These are phyloP conservation scores for Aspergillus sergii DNA, from an alignment of 2,329 filamentous ascomycete genomes.

Conservation along the genomic window DNA sequence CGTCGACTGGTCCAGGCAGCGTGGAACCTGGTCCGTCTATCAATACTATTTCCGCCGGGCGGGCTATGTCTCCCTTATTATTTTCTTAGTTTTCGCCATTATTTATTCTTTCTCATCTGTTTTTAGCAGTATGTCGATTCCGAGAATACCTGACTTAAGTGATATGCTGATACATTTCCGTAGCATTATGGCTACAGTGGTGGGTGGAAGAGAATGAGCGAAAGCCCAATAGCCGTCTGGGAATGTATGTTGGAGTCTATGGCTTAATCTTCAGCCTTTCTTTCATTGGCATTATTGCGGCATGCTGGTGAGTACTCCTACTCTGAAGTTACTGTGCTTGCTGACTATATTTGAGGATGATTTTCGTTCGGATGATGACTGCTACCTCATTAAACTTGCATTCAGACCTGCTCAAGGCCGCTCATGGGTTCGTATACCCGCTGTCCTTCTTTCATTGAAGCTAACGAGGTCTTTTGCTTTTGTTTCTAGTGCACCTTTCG, in stretches of 20 bases:
- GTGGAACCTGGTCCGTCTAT: background rate
- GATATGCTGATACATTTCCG: constrained; percentile 9
- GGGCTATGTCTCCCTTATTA: background rate
- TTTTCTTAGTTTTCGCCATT: background rate
- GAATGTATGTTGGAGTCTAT: constrained; percentile 44
- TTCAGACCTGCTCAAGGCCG: background rate
- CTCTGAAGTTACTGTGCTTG: background rate
- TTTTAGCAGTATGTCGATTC: background rate
- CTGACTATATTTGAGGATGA: background rate
- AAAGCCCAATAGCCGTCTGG: constrained; percentile 40
- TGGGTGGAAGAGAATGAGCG: constrained; percentile 49
- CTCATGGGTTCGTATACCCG: background rate
- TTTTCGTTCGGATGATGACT: background rate
- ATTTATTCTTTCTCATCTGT: background rate
- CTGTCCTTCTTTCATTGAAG: background rate
- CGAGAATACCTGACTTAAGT: background rate
- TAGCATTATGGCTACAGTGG: constrained; percentile 51
- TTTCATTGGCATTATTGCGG: background rate
- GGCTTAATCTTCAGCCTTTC: constrained; percentile 5
- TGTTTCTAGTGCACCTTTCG: background rate
- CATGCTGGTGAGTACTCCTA: background rate
- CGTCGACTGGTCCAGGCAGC: background rate
- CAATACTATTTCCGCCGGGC: background rate
- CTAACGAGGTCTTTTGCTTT: background rate
- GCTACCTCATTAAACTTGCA: background rate